Evolutionary conservation across 345 rosid genomes (phyloP).

Genomic region (Melaleuca quinquenervia): DNA sequence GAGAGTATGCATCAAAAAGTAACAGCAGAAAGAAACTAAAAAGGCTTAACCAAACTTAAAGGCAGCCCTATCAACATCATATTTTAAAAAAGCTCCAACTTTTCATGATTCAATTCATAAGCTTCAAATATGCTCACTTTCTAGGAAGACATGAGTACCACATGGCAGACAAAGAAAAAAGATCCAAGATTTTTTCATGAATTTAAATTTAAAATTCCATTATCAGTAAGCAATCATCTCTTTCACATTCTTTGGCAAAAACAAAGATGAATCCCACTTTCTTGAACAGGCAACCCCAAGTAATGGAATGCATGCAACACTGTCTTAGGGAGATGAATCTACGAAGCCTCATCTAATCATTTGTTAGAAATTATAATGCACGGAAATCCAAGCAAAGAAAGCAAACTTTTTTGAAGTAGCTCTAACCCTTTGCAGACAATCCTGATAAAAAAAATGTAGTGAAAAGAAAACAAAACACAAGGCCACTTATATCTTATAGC

Average conservation of each 20-base stretch:
- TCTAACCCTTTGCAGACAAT: background rate
- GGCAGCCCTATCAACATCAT: background rate
- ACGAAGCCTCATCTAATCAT: background rate
- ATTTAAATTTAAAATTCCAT: background rate
- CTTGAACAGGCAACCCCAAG: background rate
- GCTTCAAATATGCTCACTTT: background rate
- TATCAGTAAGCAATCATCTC: background rate
- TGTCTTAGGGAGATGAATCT: background rate
- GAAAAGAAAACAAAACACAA: background rate
- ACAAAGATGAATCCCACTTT: background rate
- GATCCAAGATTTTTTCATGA: background rate
- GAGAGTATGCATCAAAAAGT: background rate
- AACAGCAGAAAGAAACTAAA: background rate
- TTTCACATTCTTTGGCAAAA: background rate
- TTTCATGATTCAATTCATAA: background rate
- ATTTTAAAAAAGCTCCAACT: background rate
- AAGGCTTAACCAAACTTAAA: background rate
- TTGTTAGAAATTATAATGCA: background rate
- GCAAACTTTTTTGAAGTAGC: background rate
- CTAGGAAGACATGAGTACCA: background rate
- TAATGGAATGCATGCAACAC: background rate
- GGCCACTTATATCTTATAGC: background rate
- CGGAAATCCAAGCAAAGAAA: background rate
- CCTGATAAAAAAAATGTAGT: background rate
- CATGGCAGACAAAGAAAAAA: background rate